Evolutionary conservation across 805 yeast species (phyloP).

Genomic region (Torulaspora gathmanii): DNA sequence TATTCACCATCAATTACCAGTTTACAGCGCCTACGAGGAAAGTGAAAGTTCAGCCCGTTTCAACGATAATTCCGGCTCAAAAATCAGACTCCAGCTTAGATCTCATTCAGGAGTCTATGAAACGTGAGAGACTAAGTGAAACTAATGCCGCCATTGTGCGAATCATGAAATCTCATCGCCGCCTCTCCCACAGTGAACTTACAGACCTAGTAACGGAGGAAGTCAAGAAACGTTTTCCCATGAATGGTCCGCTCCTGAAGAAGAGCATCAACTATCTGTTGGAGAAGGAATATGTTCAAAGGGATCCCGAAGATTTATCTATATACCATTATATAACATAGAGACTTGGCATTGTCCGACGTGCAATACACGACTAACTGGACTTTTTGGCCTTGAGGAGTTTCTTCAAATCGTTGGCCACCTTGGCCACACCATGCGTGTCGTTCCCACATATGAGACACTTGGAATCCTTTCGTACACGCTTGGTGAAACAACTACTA

Average conservation of each 20-base stretch:
- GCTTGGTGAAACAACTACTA: conserved; percentile 50
- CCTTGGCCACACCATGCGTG: conserved; percentile 56
- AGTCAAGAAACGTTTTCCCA: conserved; percentile 58
- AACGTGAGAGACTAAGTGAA: conserved; percentile 60
- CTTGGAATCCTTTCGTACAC: conserved; percentile 40
- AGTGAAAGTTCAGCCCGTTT: conserved; percentile 67
- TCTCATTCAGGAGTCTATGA: conserved; percentile 52
- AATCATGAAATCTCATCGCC: conserved; percentile 73
- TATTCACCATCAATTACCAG: conserved; percentile 59
- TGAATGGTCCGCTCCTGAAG: conserved; percentile 63
- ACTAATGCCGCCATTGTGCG: conserved; percentile 85
- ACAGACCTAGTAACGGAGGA: conserved; percentile 61
- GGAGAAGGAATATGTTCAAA: conserved; percentile 74
- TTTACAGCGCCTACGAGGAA: conserved; percentile 65
- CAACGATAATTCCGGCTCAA: conserved; percentile 5
- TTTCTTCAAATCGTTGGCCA: conserved; percentile 42
- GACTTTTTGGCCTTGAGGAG: conserved; percentile 16
- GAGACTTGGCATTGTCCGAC: neutral
- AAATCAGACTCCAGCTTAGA: conserved; percentile 17
- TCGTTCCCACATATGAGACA: conserved; percentile 58
- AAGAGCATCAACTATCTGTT: conserved; percentile 67
- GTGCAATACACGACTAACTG: neutral
- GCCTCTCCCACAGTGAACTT: conserved; percentile 57
- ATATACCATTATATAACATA: conserved; percentile 39
- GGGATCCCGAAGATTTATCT: conserved; percentile 58